Base-by-base conservation (phyloP, 192 early-diverging fungal species). In the Coemansia sp. region DNA sequence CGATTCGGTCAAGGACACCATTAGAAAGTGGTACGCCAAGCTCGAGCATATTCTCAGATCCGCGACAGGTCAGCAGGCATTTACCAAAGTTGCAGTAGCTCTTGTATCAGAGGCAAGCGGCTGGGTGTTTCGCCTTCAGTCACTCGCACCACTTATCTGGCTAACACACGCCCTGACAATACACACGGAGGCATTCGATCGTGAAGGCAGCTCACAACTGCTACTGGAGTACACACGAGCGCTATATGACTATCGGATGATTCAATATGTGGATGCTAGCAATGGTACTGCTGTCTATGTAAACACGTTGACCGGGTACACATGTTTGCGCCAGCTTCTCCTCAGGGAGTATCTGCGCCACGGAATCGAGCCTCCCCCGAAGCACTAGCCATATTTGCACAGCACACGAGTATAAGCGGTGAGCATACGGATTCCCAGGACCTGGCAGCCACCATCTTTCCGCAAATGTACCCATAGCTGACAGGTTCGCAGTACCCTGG, bases 311-410 rank as follows among this genome's bases (percentile, higher is more conserved):
- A 10, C 37, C 28, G 50, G 34, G 11, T 60, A 50, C 29, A 50
- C 34, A 34, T 15, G 22, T 17, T 61, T 29, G 5, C 61, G 68
- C 0, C 45, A 52, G n/a, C 36, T 42, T 3, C 2, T 76, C 6
- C 41, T 70, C 17, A 25, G 34, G 1, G 64, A 61, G 36, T 67
- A 63, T 27, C 28, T 77, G 37, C 60, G 68, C n/a, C 74, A 44
- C 27, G 74, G 74, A 2, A 55, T 71, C 3, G 50, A 57, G 40
- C 74, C 74, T 3, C 25, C 68, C 8, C 57, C 2, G 65, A 67
- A 4, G 57, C 58, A 2, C 45, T 77, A 22, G 61, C 65, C 0
- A 40, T 61, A 23, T 50, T 70, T 15, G 63, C 66, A 28, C 34
- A 55, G 3, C 55, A 67, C 20, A 53, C 64, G 56, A 60, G 56